Evolutionary conservation across 257 asterid species (phyloP).

Genomic region (Gentiana dahurica): DNA sequence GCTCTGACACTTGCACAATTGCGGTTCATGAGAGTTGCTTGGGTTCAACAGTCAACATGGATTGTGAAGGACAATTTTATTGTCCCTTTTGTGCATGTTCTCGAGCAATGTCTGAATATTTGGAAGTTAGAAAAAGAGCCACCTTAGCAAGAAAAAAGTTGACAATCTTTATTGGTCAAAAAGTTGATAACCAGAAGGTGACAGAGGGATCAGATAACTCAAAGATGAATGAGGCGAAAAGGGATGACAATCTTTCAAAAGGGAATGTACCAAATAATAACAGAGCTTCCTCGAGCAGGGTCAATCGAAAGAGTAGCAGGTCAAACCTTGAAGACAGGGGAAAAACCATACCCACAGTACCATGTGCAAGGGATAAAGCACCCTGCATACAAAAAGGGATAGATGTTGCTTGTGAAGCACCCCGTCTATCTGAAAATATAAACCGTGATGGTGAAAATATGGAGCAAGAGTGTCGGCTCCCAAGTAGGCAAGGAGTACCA

Average conservation of each 20-base stretch:
- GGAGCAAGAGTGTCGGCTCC: constrained; percentile 20
- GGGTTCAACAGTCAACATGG: constrained; percentile 36
- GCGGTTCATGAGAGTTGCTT: constrained; percentile 55
- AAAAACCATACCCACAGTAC: constrained; percentile 22
- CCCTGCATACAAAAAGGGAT: constrained; percentile 16
- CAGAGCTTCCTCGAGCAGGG: constrained; percentile 8
- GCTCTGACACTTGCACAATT: constrained; percentile 36
- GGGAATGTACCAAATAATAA: constrained; percentile 4
- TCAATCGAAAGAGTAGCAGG: neutral
- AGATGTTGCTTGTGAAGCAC: constrained; percentile 12
- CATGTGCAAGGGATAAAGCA: constrained; percentile 12
- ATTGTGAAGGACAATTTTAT: constrained; percentile 32
- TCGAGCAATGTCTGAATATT: constrained; percentile 41
- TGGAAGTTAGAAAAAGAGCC: constrained; percentile 31
- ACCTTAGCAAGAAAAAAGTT: constrained; percentile 46
- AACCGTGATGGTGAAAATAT: constrained; percentile 13
- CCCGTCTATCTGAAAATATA: constrained; percentile 3
- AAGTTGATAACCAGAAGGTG: constrained; percentile 11
- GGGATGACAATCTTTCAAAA: constrained; percentile 2
- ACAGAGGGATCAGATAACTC: constrained; percentile 4
- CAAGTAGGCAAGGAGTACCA: constrained; percentile 10
- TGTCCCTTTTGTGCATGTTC: constrained; percentile 80
- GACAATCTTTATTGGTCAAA: constrained; percentile 29
- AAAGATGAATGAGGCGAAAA: constrained; percentile 3
- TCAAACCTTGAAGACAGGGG: constrained; percentile 18